Evolutionary conservation across 2,329 filamentous ascomycete genomes (phyloP).

Genomic region (Phoma sp.): DNA sequence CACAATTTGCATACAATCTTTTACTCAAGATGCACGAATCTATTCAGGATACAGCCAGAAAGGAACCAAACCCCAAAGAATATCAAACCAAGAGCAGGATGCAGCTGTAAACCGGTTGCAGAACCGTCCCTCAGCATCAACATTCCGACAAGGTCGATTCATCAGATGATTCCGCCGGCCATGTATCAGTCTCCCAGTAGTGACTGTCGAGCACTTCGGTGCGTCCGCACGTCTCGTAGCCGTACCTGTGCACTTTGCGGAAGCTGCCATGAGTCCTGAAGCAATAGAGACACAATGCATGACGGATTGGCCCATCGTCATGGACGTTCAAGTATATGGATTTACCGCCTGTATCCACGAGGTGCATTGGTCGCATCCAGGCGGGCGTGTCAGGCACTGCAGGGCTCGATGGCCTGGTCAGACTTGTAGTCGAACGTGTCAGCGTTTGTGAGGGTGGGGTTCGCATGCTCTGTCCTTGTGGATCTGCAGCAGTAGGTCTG

Average conservation of each 20-base stretch:
- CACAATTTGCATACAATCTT: no score
- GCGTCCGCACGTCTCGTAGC: slow-evolving; percentile 38
- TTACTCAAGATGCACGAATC: no score
- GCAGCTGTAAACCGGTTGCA: background rate
- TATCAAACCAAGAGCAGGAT: background rate
- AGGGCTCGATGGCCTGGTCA: background rate
- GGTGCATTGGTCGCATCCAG: slow-evolving; percentile 35
- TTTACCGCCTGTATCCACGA: slow-evolving; percentile 31
- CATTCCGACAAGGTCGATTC: background rate
- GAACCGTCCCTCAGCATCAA: background rate
- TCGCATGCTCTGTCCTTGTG: slow-evolving; percentile 1
- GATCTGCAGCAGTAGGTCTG: slow-evolving; percentile 10
- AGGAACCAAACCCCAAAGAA: background rate
- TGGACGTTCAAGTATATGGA: slow-evolving; percentile 37
- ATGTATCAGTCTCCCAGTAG: slow-evolving; percentile 33
- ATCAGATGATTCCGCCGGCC: slow-evolving; percentile 3
- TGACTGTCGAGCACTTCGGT: slow-evolving; percentile 35
- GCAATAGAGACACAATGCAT: slow-evolving; percentile 36
- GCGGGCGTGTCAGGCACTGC: slow-evolving; percentile 25
- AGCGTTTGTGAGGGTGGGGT: background rate
- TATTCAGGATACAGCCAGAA: background rate
- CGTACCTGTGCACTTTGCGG: slow-evolving; percentile 27
- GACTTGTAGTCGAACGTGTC: slow-evolving; percentile 9
- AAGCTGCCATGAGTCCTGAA: slow-evolving; percentile 37
- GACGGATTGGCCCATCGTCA: slow-evolving; percentile 28